Base-by-base conservation (phyloP, 805 yeast species). In the Osmozyma mogii region DNA sequence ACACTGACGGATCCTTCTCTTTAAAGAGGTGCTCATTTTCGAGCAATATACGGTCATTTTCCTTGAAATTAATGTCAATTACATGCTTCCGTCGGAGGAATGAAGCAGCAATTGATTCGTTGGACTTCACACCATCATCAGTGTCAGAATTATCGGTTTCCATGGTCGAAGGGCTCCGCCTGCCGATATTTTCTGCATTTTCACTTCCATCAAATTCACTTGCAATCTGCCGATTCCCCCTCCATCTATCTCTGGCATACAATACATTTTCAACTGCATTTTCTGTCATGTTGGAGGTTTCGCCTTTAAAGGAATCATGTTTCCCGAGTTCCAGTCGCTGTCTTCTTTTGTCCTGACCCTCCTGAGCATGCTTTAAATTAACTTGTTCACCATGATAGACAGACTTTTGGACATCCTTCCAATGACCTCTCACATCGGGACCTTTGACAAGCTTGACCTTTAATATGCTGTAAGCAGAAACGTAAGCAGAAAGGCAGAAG, bases 271-370 rank as follows among this genome's bases (percentile, higher is more conserved):
- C 64, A 52, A 62, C 46, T 10, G 65, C 49, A 22, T 47, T 48
- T 36, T 51, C 56, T 2, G 67, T 49, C 17, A 62, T 31, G 13
- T 50, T 44, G 0, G 69, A 61, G 1, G 69, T 58, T 35, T 60
- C 67, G 4, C 65, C 65, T 36, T 56, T 61, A 40, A 61, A 58
- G 7, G 62, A 50, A 31, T 58, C 62, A 22, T 55, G 59, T 12
- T 45, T 43, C 2, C 49, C 36, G 15, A 57, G 38, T 3, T 40
- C 38, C 18, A 31, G 36, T 23, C 66, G 44, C 34, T 48, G 41
- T 17, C 44, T 39, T 34, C 68, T 43, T 27, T 50, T 47, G 17
- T 48, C 29, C 19, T 45, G 37, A 3, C 67, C 66, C 17, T 48
- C 49, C 32, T 47, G 38, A 13, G 54, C 56, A 38, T 61, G 58